Evolutionary conservation across 345 rosid species (phyloP), one percentile per base, ranked within the genome.

Genomic region (Psidium guajava): DNA sequence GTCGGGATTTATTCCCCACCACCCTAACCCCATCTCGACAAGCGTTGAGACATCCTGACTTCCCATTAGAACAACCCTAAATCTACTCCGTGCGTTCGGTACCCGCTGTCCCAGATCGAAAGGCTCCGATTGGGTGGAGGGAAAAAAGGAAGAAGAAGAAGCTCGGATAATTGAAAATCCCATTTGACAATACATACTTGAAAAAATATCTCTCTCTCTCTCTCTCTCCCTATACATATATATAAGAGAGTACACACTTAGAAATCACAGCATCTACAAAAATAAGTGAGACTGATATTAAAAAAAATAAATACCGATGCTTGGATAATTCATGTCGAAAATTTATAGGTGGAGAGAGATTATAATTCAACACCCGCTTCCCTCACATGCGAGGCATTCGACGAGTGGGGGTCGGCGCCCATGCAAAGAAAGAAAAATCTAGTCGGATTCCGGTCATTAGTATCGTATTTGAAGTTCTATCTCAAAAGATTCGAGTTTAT

Each of bases 371-470:
- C 24, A 20, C 6, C 44, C 9, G 1, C 77, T 32, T 69, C 6
- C 18, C 6, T 28, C 44, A 4, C 11, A 4, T 4, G 36, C 21
- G 0, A 28, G 9, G 42, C 15, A 28, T 28, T 64, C 1, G 42
- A 4, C 6, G 54, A 53, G 54, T 2, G 54, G 20, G 20, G 21
- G 21, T 14, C 7, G 6, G 20, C 6, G 0, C 5, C 5, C 47
- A 8, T 6, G 25, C 11, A 3, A 15, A 15, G 1, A 15, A 15
- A 61, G 8, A 40, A 61, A 16, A 50, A 10, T 21, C 44, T 3
- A 64, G 75, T 28, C 6, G 16, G 10, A 7, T 7, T 11, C 75
- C 3, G 1, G 22, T 4, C 4, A 4, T 24, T 0, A 0, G 1
- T 4, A 36, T 2, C 80, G 9, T 4, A 1, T 64, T 6, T 1